Evolutionary conservation across 106 monocot genomes (phyloP), one percentile per base, ranked within the genome.

Genomic region (Gastrodia elata): DNA sequence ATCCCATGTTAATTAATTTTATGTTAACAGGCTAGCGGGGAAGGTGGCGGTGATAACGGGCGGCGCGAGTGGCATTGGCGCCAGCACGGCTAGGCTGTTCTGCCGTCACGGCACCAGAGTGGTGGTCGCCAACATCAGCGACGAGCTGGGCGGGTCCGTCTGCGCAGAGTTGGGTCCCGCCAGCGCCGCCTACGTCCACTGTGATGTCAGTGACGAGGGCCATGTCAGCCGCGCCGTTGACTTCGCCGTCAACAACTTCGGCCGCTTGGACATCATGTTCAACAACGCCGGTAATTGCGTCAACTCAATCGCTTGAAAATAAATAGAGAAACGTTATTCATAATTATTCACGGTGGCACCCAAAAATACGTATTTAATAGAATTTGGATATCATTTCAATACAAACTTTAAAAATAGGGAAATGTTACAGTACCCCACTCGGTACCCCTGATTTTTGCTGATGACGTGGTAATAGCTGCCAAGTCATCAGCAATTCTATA

Each of bases 11-110:
- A n/a, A n/a, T n/a, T n/a, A n/a, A n/a, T n/a, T n/a, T n/a, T n/a
- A n/a, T n/a, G n/a, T n/a, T n/a, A n/a, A n/a, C n/a, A 87, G 90
- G 75, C 34, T 90, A 42, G 80, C 78, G 20, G 90, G 90, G 4
- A 84, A 90, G 77, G 90, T 90, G 3, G 90, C 90, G 4, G 39
- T 90, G 35, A 80, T 90, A 33, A 90, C 90, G 6, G 90, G 90
- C 0, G 90, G 90, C 6, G 81, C 89, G 25, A 76, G 83, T 22
- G 90, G 90, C 33, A 84, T 90, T 20, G 90, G 90, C 0, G 80
- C 80, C 74, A 76, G 80, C 82, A 84, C 86, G 15, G 87, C 79
- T 10, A 57, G 74, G 75, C 80, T 84, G 44, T 87, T 90, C 78
- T 61, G 58, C n/a, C 61, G 10, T 0, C 82, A 87, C 13, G 90